Evolutionary conservation across 1,284 basidiomycete genomes (phyloP), one percentile per base, ranked within the genome.

Genomic region (Leccinum pallidistipes): DNA sequence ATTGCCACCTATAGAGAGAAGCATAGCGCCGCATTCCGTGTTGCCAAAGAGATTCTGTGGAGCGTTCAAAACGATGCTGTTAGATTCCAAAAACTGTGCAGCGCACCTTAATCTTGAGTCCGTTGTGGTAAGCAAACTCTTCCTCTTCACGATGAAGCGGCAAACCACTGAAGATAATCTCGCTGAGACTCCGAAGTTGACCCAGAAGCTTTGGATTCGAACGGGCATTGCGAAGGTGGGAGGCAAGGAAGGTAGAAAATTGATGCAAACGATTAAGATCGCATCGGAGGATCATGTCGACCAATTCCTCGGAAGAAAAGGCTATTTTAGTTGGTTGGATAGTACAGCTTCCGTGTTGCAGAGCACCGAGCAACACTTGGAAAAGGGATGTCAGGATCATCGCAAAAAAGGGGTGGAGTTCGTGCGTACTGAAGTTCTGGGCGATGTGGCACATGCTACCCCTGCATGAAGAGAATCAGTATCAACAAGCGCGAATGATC

Each of bases 381-480:
- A 66, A 62, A 52, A 67, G 52, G 53, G 27, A 56, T 29, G 62
- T 74, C 69, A 71, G 66, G 62, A 65, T 64, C 65, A 65, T 64
- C 64, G 50, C 62, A 67, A 55, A 56, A 65, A 64, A 63, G 62
- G 18, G 61, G 65, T 31, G 55, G 49, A 66, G 29, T 51, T 64
- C 62, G 14, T 63, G 78, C 86, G 77, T 73, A 87, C 87, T 84
- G 77, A 86, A 87, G 52, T 79, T 80, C 70, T 88, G 85, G 43
- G 73, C 87, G 60, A 88, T 86, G 69, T 89, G 87, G 66, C 86
- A 88, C 85, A 88, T 85, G 75, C 85, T 86, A 64, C 86, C 87
- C 79, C 86, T 87, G 74, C 2, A 61, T 64, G 66, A 68, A 75
- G 70, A 70, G 76, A 71, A 68, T 72, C 65, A 64, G 50, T 55